These are phyloP conservation scores for Pichia sp. DNA, from an alignment of 1,139 yeast genomes.

Conservation along the genomic window DNA sequence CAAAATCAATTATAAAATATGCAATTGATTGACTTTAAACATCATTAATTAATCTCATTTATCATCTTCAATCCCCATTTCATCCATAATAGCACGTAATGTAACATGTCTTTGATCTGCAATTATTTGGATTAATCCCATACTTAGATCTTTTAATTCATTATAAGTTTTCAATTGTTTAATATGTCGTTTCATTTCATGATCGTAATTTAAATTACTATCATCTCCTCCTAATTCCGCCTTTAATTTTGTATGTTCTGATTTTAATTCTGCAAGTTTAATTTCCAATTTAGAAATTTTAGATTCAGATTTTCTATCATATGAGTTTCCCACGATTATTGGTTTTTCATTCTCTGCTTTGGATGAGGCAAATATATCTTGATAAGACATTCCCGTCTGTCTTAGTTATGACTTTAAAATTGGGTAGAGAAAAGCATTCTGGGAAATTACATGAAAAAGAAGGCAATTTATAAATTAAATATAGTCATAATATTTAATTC, in stretches of 20 bases:
- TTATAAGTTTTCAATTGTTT: constrained; percentile 32
- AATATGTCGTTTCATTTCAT: constrained; percentile 33
- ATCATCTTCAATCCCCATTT: constrained; percentile 25
- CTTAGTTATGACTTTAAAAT: no score
- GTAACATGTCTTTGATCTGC: constrained; percentile 43
- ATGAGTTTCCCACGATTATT: background rate
- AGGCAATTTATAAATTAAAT: no score
- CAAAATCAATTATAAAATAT: background rate
- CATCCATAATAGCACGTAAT: constrained; percentile 37
- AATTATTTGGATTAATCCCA: constrained; percentile 43
- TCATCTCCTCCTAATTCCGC: background rate
- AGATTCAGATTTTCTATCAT: background rate
- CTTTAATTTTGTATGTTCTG: constrained; percentile 4
- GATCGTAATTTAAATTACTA: constrained; percentile 1
- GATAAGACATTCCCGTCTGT: no score
- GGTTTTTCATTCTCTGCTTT: background rate
- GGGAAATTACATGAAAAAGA: no score
- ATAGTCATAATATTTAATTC: no score
- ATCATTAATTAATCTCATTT: background rate
- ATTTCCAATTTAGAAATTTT: constrained; percentile 3
- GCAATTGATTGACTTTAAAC: background rate
- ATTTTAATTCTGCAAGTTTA: constrained; percentile 1
- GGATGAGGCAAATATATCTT: no score
- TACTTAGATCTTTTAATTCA: constrained; percentile 46
- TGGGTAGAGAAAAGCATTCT: no score